Evolutionary conservation across 768 basidiomycete genomes (phyloP).

Genomic region (Tylopilus intermedius): DNA sequence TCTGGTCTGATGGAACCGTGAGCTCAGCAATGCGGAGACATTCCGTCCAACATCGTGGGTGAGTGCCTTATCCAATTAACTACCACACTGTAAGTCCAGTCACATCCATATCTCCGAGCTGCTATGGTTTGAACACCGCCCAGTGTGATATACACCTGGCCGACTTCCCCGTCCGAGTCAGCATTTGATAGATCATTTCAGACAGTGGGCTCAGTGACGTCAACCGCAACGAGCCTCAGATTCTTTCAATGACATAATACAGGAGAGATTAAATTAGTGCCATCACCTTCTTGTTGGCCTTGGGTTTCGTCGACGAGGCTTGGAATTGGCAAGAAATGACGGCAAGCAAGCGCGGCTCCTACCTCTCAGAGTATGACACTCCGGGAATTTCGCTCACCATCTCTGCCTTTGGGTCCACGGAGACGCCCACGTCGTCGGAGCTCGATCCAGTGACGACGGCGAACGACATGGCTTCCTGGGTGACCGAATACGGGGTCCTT

Average conservation of each 20-base stretch:
- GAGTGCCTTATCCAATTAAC: too few relatives aligned
- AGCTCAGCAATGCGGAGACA: background rate
- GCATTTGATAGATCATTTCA: too few relatives aligned
- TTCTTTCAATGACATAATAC: too few relatives aligned
- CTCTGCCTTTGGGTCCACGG: slow-evolving; percentile 46
- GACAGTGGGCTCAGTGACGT: too few relatives aligned
- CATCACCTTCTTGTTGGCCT: slow-evolving; percentile 39
- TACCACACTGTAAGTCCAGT: too few relatives aligned
- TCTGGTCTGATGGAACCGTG: background rate
- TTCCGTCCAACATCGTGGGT: too few relatives aligned
- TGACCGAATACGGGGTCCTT: slow-evolving; percentile 41
- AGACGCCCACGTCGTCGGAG: slow-evolving; percentile 40
- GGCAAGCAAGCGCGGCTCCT: slow-evolving; percentile 33
- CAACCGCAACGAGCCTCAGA: too few relatives aligned
- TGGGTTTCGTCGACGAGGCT: slow-evolving; percentile 43
- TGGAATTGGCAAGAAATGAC: slow-evolving; percentile 39
- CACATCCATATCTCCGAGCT: too few relatives aligned
- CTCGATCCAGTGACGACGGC: slow-evolving; percentile 38
- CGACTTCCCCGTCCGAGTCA: too few relatives aligned
- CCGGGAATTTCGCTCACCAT: slow-evolving; percentile 57
- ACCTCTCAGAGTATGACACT: slow-evolving; percentile 44
- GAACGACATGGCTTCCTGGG: slow-evolving; percentile 43
- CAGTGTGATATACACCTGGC: too few relatives aligned
- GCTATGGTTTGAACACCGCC: too few relatives aligned
- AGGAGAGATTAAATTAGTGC: slow-evolving; percentile 17